Percentiles rank a stretch among this genome's conserved stretches.
Conservation (phyloP, 768 basidiomycete genomes). For the Lactifluus pinguis region DNA sequence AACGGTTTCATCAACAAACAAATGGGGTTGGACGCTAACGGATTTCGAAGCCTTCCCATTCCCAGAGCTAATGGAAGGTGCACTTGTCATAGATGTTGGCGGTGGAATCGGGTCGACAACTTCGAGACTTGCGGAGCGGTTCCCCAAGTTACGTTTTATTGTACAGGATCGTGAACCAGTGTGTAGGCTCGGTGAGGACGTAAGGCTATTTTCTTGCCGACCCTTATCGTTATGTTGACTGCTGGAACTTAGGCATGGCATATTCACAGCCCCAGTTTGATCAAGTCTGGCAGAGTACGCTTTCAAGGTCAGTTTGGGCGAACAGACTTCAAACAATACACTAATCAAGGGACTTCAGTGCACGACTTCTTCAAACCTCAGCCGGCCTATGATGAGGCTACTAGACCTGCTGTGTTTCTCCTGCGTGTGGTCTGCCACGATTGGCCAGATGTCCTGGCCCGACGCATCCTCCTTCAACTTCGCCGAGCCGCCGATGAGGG, state of each 20-base stretch:
- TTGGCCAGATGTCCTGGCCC: constrained; percentile 55
- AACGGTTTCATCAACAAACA: neutral
- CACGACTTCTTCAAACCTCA: constrained; percentile 76
- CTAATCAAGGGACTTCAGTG: constrained; percentile 27
- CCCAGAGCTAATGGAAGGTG: constrained; percentile 38
- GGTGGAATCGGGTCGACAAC: constrained; percentile 55
- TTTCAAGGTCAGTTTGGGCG: constrained; percentile 17
- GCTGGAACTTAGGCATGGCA: constrained; percentile 14
- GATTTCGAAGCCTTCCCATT: constrained; percentile 46
- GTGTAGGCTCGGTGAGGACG: constrained; percentile 37
- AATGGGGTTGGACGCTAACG: constrained; percentile 1
- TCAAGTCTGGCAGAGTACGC: constrained; percentile 16
- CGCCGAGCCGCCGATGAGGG: constrained; percentile 29
- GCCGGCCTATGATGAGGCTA: constrained; percentile 14
- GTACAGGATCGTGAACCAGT: constrained; percentile 54
- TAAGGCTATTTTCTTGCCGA: constrained; percentile 10
- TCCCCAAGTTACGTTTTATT: constrained; percentile 39
- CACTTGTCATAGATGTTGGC: constrained; percentile 57
- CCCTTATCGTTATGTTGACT: neutral
- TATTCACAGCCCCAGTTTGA: constrained; percentile 16
- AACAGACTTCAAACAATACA: neutral
- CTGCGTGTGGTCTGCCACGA: constrained; percentile 69
- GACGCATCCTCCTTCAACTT: constrained; percentile 37
- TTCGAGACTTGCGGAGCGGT: constrained; percentile 34
- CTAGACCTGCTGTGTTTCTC: constrained; percentile 53